Conservation (phyloP, 73 alveolate species). For the Tetrahymena thermophila region DNA sequence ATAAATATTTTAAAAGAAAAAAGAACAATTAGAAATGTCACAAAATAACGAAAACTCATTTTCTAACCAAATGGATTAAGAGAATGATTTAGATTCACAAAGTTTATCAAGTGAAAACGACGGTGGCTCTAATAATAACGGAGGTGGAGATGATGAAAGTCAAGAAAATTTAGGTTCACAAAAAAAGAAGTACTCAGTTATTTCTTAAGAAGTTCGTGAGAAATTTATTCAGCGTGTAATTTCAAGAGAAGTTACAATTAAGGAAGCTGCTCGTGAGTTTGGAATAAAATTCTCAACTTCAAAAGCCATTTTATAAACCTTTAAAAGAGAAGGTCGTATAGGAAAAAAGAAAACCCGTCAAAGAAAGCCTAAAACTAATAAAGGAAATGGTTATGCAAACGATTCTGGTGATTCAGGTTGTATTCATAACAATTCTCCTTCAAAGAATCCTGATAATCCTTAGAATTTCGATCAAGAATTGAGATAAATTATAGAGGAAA, state of each 20-base stretch:
- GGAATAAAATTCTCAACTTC: slow-evolving; percentile 20
- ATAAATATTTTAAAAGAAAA: background rate
- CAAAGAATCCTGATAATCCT: background rate
- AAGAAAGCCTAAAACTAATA: background rate
- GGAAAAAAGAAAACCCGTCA: slow-evolving; percentile 15
- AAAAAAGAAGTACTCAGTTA: slow-evolving; percentile 8
- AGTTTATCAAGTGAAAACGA: background rate
- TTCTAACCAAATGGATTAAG: background rate
- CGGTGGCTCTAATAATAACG: background rate
- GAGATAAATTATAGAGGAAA: background rate
- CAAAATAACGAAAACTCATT: background rate
- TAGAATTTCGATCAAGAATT: background rate
- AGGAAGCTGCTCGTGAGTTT: slow-evolving; percentile 22
- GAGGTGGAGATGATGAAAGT: background rate
- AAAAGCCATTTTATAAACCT: slow-evolving; percentile 15
- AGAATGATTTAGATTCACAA: background rate
- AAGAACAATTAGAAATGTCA: background rate
- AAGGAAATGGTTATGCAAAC: background rate
- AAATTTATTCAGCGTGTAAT: slow-evolving; percentile 2
- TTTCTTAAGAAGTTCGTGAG: slow-evolving; percentile 13
- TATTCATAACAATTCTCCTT: background rate
- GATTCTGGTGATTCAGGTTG: background rate
- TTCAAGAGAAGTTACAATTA: background rate
- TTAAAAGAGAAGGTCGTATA: slow-evolving; percentile 8
- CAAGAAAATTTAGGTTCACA: background rate